Evolutionary conservation across 139 green algal genomes (phyloP).

Genomic region (Trebouxia sp.): DNA sequence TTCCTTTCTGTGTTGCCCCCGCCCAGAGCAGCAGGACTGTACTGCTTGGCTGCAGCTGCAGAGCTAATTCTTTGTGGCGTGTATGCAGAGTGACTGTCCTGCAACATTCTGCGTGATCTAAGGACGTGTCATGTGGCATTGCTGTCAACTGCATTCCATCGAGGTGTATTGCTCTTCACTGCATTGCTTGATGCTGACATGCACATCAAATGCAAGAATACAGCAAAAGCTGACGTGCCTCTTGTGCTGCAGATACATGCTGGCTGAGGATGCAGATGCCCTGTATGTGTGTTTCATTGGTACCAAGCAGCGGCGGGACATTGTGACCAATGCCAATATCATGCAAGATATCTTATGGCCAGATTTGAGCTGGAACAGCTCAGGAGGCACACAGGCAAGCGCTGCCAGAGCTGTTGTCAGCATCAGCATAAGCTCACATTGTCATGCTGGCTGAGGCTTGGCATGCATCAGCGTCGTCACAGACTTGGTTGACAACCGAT

Average conservation of each 20-base stretch:
- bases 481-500: no score
- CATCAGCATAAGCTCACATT: no score
- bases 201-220: not conserved
- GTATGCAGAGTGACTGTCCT: no score
- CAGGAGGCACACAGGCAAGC: no score
- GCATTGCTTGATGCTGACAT: not conserved
- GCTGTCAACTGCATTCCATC: not conserved
- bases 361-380: no score
- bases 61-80: no score
- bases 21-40: not conserved
- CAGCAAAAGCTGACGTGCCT: not conserved
- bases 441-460: no score
- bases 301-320: conserved; percentile 66
- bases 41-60: not conserved
- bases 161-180: not conserved
- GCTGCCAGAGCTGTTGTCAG: no score
- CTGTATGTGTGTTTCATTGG: conserved; percentile 76
- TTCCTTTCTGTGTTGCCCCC: not conserved
- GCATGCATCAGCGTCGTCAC: no score
- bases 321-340: conserved; percentile 54
- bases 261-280: conserved; percentile 47
- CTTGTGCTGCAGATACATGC: conserved; percentile 56
- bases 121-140: no score
- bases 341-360: conserved; percentile 55
- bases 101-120: no score